phyloP scores from a whole-genome alignment of 2,329 filamentous ascomycete genomes.

The Clarireedia paspali region DNA sequence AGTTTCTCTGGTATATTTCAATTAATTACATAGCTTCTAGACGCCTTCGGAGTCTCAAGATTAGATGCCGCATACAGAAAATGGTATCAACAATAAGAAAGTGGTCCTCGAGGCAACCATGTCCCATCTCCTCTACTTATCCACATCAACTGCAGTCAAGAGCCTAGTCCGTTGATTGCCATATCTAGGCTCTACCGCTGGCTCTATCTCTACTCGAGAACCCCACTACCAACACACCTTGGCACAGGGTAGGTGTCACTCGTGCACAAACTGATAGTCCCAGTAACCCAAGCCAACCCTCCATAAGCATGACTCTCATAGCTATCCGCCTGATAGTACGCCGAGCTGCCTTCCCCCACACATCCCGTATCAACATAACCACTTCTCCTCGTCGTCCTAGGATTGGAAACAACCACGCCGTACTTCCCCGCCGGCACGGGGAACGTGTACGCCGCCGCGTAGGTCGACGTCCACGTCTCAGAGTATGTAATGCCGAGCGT shows the following conservation, averaged over 20 bases:
- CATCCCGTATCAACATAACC: background rate
- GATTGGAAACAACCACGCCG: background rate
- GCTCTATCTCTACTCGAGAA: background rate
- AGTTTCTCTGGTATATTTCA: no score
- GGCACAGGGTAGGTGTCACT: background rate
- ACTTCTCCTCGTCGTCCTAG: background rate
- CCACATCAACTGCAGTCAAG: no score
- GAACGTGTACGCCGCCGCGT: background rate
- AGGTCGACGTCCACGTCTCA: background rate
- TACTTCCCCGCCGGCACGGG: background rate
- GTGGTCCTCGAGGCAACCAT: no score
- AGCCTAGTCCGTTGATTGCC: no score
- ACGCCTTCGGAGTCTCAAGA: no score
- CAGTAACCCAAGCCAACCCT: background rate
- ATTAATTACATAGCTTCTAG: no score
- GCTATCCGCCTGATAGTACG: background rate
- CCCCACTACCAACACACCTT: background rate
- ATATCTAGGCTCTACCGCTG: background rate
- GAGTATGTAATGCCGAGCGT: background rate
- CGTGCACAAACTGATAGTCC: slow-evolving; percentile 2
- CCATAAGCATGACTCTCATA: background rate
- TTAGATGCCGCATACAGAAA: no score
- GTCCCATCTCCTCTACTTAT: no score
- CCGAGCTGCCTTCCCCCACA: background rate
- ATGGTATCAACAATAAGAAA: no score